phyloP scores from a whole-genome alignment of 148 eudicot genomes.

The Heliosperma pusillum region DNA sequence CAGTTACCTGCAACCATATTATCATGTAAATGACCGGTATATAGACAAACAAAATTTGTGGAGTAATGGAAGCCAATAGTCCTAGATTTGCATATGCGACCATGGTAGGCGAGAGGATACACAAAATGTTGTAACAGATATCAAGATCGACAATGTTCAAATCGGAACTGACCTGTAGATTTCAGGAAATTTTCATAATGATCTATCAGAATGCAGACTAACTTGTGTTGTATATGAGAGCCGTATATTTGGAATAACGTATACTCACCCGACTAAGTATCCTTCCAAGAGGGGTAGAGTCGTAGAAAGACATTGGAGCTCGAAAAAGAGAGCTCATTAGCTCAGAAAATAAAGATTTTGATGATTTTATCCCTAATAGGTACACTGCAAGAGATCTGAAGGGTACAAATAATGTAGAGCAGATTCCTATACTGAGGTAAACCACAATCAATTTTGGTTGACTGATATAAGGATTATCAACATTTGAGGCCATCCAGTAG shows the following conservation, averaged over 20 bases:
- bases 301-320: slow-evolving; percentile 92
- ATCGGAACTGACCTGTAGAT: slow-evolving; percentile 64
- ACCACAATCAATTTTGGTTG: slow-evolving; percentile 51
- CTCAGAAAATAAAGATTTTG: slow-evolving; percentile 65
- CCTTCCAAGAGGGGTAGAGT: slow-evolving; percentile 92
- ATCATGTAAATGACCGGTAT: slow-evolving; percentile 64
- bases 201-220: not conserved
- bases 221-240: not conserved
- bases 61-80: slow-evolving; percentile 64
- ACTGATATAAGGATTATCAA: slow-evolving; percentile 56
- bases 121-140: slow-evolving; percentile 50
- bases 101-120: slow-evolving; percentile 52
- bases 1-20: slow-evolving; percentile 62
- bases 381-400: slow-evolving; percentile 49
- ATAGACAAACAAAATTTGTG: slow-evolving; percentile 77
- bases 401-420: slow-evolving; percentile 40
- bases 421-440: slow-evolving; percentile 57
- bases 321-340: slow-evolving; percentile 67
- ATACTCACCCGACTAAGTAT: slow-evolving; percentile 70
- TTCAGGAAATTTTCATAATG: not conserved
- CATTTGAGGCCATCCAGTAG: slow-evolving; percentile 90
- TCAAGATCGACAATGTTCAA: slow-evolving; percentile 83
- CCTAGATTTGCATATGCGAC: slow-evolving; percentile 53
- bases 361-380: slow-evolving; percentile 58
- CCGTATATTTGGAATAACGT: not conserved